Conservation (phyloP, 1,139 yeast genomes). For the Nakaseomyces sp. region DNA sequence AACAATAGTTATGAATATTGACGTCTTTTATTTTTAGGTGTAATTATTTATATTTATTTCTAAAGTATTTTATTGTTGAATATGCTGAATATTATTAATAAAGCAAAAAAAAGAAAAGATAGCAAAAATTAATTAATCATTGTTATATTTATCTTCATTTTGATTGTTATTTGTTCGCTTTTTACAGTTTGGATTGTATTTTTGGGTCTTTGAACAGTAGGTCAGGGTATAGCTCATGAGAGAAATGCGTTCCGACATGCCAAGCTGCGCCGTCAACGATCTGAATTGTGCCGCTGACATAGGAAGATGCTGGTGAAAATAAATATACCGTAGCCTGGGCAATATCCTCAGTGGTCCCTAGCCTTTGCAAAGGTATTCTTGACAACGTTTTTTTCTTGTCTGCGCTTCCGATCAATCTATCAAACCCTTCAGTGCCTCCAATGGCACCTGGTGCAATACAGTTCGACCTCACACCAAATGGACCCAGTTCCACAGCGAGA, state of each 20-base stretch:
- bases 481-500: constrained; percentile 82
- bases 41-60: not conserved
- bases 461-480: constrained; percentile 71
- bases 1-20: too few relatives aligned
- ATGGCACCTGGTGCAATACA: constrained; percentile 86
- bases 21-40: too few relatives aligned
- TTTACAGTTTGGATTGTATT: not conserved
- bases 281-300: constrained; percentile 65
- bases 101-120: not conserved
- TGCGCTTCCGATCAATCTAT: constrained; percentile 44
- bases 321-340: constrained; percentile 83
- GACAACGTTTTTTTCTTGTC: constrained; percentile 34
- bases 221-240: constrained; percentile 35
- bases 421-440: constrained; percentile 71
- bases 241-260: constrained; percentile 56
- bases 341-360: constrained; percentile 69
- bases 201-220: constrained; percentile 21
- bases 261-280: constrained; percentile 90
- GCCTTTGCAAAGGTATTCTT: constrained; percentile 65
- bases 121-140: too few relatives aligned
- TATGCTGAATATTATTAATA: not conserved
- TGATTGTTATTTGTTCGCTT: too few relatives aligned
- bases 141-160: not conserved
- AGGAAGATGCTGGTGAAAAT: constrained; percentile 73
- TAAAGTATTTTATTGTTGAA: not conserved